Base-by-base conservation (phyloP, 2,329 filamentous ascomycete genomes). In the Leptodontidium sp. region DNA sequence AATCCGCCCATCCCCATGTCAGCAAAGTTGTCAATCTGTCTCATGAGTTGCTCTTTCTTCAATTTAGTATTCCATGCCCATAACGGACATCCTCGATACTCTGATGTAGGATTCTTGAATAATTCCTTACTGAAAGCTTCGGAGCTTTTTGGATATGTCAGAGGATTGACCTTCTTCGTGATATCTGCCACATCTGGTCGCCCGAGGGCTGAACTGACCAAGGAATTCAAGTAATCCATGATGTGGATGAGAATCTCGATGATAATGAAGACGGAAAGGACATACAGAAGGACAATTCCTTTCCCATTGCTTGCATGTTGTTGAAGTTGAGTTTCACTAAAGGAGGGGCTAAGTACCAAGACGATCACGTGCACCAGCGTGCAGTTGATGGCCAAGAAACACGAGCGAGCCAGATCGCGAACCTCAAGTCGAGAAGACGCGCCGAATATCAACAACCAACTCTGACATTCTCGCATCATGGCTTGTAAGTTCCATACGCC, bases 1-100 rank as follows among this genome's bases (percentile, higher is more conserved):
- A 79, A 79, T 2, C 78, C 78, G 3, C 77, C 78, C 66, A 79
- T 70, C 2, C 78, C 77, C 78, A 79, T 79, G 11, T 75, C 74
- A 17, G 68, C 50, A 21, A 79, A 74, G 64, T 74, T 59, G 61
- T 78, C 76, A 38, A 79, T 78, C 61, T 79, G 77, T 24, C 75
- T 72, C 1, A 76, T 72, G 59, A 78, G 64, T 64, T 76, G 73
- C 12, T 68, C 67, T 67, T 74, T 75, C 11, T 77, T 72, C 9
- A 78, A 73, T 47, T 74, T 76, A 2, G 70, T 72, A 57, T 78
- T 79, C 77, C 77, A 79, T 47, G 75, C 61, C 76, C 77, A 79
- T 4, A 78, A 63, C 2, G 77, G 78, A 62, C 72, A 76, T 24
- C 76, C 77, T 65, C 77, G 74, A 66, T 79, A 79, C 57, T 79